Percentiles rank a stretch among this genome's conserved stretches.
phyloP scores from a whole-genome alignment of 2,329 filamentous ascomycete species.

The Aspergillus fructus region DNA sequence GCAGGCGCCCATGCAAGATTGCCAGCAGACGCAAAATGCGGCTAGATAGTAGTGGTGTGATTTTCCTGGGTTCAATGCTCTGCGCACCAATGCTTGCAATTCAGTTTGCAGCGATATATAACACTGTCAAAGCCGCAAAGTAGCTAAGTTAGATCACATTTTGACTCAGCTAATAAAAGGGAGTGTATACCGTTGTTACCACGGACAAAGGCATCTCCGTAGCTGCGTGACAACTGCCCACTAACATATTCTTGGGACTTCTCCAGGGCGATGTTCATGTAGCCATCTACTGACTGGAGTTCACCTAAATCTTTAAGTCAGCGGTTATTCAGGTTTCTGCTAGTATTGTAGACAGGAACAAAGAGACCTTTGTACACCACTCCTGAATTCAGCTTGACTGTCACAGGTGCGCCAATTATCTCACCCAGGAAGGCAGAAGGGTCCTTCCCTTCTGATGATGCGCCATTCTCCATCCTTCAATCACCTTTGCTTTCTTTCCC shows the following conservation, averaged over 20 bases:
- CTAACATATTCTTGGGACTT: constrained; percentile 92
- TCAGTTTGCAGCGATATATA: constrained; percentile 42
- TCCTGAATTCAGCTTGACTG: constrained; percentile 97
- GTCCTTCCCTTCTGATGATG: constrained; percentile 73
- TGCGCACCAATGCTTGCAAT: background rate
- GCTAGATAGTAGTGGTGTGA: background rate
- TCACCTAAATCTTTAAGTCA: constrained; percentile 62
- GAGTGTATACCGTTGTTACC: constrained; percentile 80
- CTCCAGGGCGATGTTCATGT: constrained; percentile 99
- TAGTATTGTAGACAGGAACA: background rate
- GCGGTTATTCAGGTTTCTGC: background rate
- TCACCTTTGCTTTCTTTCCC: background rate
- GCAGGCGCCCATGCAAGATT: too few relatives aligned
- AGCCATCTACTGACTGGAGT: constrained; percentile 94
- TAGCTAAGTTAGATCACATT: background rate
- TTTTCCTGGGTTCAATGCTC: background rate
- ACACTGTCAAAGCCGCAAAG: constrained; percentile 20
- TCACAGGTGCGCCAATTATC: constrained; percentile 91
- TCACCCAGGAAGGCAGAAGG: constrained; percentile 90
- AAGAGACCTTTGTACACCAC: constrained; percentile 90
- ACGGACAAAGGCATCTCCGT: constrained; percentile 92
- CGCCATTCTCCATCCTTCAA: constrained; percentile 70
- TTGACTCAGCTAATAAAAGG: background rate
- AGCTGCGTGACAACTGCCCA: constrained; percentile 75
- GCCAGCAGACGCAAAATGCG: too few relatives aligned